These are phyloP conservation scores for Macrolepiota fuliginosa DNA, from an alignment of 768 basidiomycete species.

Conservation along the genomic window DNA sequence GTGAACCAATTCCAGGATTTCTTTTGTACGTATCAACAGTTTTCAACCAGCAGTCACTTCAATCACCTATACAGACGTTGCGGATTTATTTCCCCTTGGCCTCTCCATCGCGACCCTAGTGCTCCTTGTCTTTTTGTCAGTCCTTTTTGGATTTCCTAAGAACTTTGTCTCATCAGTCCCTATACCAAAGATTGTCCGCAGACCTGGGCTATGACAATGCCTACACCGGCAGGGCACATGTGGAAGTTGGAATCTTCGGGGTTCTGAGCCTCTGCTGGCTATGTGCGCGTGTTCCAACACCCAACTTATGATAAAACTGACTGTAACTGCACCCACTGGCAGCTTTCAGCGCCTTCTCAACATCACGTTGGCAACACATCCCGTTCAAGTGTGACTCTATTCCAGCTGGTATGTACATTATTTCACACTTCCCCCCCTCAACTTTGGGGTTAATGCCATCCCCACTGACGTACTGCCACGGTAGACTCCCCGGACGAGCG, in stretches of 20 bases:
- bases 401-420: slow-evolving; percentile 35
- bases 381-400: slow-evolving; percentile 48
- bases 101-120: slow-evolving; percentile 51
- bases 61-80: slow-evolving; percentile 36
- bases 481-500: slow-evolving; percentile 42
- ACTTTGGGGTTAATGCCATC: too few relatives aligned
- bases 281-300: slow-evolving; percentile 30
- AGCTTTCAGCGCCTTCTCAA: slow-evolving; percentile 63
- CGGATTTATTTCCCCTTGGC: slow-evolving; percentile 60
- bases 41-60: slow-evolving; percentile 1
- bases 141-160: slow-evolving; percentile 5
- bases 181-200: slow-evolving; percentile 33
- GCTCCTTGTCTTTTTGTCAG: slow-evolving; percentile 42
- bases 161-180: background rate
- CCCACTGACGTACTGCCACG: too few relatives aligned
- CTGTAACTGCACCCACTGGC: background rate
- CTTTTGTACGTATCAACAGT: slow-evolving; percentile 42
- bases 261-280: slow-evolving; percentile 53
- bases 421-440: background rate
- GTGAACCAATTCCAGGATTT: slow-evolving; percentile 60
- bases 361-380: slow-evolving; percentile 49
- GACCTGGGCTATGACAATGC: slow-evolving; percentile 41
- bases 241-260: slow-evolving; percentile 45
- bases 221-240: slow-evolving; percentile 43
- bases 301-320: background rate